phyloP scores from a whole-genome alignment of 2,329 filamentous ascomycete genomes.

The Penicillium sp. region DNA sequence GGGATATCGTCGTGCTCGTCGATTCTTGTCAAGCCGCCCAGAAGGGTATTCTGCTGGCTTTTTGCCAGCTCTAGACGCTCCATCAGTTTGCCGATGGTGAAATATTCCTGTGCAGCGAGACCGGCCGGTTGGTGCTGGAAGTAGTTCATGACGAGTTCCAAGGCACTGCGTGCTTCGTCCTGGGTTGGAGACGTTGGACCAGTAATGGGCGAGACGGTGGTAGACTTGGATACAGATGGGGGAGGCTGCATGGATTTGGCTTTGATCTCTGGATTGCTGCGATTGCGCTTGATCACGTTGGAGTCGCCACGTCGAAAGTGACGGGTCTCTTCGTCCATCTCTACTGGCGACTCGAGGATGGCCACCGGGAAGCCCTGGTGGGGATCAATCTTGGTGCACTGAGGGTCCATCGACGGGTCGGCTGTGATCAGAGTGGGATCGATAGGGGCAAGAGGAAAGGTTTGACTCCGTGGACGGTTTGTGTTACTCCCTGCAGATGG shows the following conservation, averaged over 20 bases:
- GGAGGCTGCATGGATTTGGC: slow-evolving; percentile 39
- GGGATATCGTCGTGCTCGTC: slow-evolving; percentile 40
- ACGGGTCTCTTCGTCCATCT: slow-evolving; percentile 44
- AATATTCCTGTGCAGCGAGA: slow-evolving; percentile 71
- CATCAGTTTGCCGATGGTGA: slow-evolving; percentile 72
- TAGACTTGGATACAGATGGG: slow-evolving; percentile 33
- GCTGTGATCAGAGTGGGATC: slow-evolving; percentile 49
- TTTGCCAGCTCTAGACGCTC: slow-evolving; percentile 74
- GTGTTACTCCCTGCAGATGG: slow-evolving; percentile 50
- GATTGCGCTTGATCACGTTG: slow-evolving; percentile 40
- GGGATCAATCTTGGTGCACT: slow-evolving; percentile 50
- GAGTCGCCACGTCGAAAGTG: slow-evolving; percentile 14
- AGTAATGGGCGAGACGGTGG: slow-evolving; percentile 47
- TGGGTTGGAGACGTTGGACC: slow-evolving; percentile 65
- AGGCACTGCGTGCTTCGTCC: slow-evolving; percentile 76
- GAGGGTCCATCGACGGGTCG: slow-evolving; percentile 48
- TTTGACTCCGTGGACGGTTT: slow-evolving; percentile 78
- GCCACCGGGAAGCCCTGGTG: slow-evolving; percentile 38
- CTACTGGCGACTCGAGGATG: slow-evolving; percentile 48
- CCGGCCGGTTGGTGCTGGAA: slow-evolving; percentile 66
- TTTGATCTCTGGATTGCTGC: slow-evolving; percentile 43
- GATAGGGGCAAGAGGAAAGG: slow-evolving; percentile 62
- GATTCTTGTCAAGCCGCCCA: slow-evolving; percentile 42
- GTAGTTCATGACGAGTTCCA: slow-evolving; percentile 75
- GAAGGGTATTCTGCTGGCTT: slow-evolving; percentile 33